Base-by-base conservation (phyloP, 1,284 basidiomycete genomes). In the Puccinia polysora region DNA sequence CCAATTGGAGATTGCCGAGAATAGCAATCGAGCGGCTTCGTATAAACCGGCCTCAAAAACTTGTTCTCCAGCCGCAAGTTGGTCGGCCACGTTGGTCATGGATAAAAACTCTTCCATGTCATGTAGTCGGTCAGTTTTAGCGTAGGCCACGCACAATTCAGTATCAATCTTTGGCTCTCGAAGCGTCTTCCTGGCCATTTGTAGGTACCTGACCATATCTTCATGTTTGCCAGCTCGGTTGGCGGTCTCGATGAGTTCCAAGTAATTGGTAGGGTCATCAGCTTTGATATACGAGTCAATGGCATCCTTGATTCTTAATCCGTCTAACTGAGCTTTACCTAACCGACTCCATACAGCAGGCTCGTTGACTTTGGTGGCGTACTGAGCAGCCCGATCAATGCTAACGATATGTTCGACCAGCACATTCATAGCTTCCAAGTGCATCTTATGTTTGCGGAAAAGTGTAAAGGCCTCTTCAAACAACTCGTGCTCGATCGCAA, bases 261-360 rank as follows among this genome's bases (percentile, higher is more conserved):
- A 84, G 78, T 91, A 98, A 84, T 99, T 98, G 60, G 88, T 87
- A 5, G 96, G 90, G 80, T 99, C 96, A 78, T 92, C 89, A 18
- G 96, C 94, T 84, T 96, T 97, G 86, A 97, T 94, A 82, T 99
- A 99, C 25, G 95, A 97, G 80, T 98, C 91, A 78, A 98, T 97
- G 47, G 96, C 88, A 78, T 99, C 96, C 82, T 97, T 98, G 83
- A 99, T 90, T 60, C 96, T 90, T 74, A 98, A 85, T 77, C 96
- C 96, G 80, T 99, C 96, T 71, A 99, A 86, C 82, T 99, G 96
- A n/a, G 96, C 96, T 82, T 99, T 99, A 49, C 91, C 96, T 76
- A 99, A 86, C 65, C 96, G 84, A 77, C 89, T 92, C 96, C 96
- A 99, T 34, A 98, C 92, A 76, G 92, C 92, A 34, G 96, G 93